Evolutionary conservation across 2,329 filamentous ascomycete genomes (phyloP), one percentile per base, ranked within the genome.

Genomic region (Shiraia bambusicola): DNA sequence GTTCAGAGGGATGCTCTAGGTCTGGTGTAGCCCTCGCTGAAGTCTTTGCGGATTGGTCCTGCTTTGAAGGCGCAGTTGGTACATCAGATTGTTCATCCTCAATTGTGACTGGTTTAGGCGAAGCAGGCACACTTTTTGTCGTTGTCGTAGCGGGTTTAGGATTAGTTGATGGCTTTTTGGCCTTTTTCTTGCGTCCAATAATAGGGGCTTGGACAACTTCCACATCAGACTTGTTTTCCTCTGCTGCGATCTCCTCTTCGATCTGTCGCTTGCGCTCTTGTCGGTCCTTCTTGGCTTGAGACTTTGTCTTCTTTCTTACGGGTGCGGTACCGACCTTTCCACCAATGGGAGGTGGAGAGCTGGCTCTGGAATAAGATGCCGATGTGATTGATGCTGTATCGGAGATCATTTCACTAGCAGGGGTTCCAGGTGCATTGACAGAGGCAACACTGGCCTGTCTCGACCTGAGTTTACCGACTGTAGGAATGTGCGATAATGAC

Each of bases 181-280:
- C 81, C 71, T 92, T 93, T 75, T 89, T 92, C 75, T 90, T 90
- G 37, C 88, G 81, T 25, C 86, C 86, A 34, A 89, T 66, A 28
- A 94, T 86, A 0, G 88, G 88, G 6, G 82, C 88, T 52, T 79
- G 74, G 8, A 75, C 72, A n/a, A 70, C 64, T 49, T 82, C 80
- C 48, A 59, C 47, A 38, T 81, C 77, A 7, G 66, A 59, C 47
- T 81, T 79, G 7, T 50, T 51, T 3, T 69, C 67, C 16, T 69
- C 67, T 12, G 59, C 37, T 4, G 50, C 50, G 45, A 83, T 76
- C 25, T 76, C 77, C 41, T 86, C 83, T 56, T 83, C 81, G 58
- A 83, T 86, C 45, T 81, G 72, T 13, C 77, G 79, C 49, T 86
- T 66, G 10, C 61, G 56, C 42, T 69, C 83, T 63, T 83, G 84